Evolutionary conservation across 345 rosid species (phyloP).

Genomic region (Orychophragmus violaceus): DNA sequence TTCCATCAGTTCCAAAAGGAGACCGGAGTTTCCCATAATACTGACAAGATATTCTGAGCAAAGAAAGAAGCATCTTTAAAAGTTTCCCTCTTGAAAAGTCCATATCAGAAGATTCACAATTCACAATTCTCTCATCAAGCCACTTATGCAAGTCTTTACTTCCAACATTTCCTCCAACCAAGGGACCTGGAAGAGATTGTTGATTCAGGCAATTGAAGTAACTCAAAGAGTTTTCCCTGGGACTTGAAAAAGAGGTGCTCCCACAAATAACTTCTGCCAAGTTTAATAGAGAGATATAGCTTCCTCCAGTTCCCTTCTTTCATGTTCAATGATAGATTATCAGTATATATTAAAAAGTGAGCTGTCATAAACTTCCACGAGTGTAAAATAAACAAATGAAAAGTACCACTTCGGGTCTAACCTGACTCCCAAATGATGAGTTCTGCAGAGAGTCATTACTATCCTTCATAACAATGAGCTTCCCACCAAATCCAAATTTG

Average conservation of each 20-base stretch:
- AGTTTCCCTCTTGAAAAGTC: conserved; percentile 55
- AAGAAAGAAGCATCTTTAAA: conserved; percentile 68
- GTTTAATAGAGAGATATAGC: conserved; percentile 61
- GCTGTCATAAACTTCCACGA: too few relatives aligned
- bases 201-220: conserved; percentile 68
- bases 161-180: conserved; percentile 91
- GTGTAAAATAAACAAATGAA: neutral
- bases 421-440: conserved; percentile 66
- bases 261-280: conserved; percentile 62
- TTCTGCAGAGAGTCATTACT: conserved; percentile 35
- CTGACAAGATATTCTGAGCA: conserved; percentile 86
- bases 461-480: conserved; percentile 76
- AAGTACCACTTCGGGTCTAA: conserved; percentile 31
- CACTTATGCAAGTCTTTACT: conserved; percentile 88
- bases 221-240: conserved; percentile 38
- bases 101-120: conserved; percentile 52
- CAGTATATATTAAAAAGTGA: too few relatives aligned
- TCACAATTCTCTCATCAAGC: conserved; percentile 77
- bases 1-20: conserved; percentile 70
- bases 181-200: conserved; percentile 82
- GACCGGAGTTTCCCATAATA: conserved; percentile 97
- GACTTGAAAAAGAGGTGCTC: conserved; percentile 33
- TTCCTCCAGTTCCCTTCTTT: conserved; percentile 51
- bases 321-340: neutral
- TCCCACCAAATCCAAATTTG: conserved; percentile 98